Percentiles rank a stretch among this genome's conserved stretches.
Conservation (phyloP, 768 basidiomycete genomes). For the Termitomyces sp. region DNA sequence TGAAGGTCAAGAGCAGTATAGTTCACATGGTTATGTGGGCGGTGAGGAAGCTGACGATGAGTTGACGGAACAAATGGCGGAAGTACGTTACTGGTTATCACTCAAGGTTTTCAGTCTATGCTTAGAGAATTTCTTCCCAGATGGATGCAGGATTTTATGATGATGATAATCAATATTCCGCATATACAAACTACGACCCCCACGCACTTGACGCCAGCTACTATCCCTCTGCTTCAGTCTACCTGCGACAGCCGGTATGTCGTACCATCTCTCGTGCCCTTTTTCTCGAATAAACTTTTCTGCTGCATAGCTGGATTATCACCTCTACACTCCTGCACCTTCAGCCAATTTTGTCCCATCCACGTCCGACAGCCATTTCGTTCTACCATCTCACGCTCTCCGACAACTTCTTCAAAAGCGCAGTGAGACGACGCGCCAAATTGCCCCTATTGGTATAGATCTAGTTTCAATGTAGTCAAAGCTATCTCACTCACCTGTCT, state of each 20-base stretch:
- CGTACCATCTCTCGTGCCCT: background rate
- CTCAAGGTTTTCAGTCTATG: background rate
- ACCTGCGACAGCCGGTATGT: conserved; percentile 66
- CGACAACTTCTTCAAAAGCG: conserved; percentile 40
- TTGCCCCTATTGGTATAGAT: conserved; percentile 30
- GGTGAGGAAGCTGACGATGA: conserved; percentile 20
- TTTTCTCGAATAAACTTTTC: background rate
- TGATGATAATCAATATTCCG: conserved; percentile 23
- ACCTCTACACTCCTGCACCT: conserved; percentile 78
- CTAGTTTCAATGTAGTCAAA: background rate
- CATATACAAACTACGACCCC: conserved; percentile 32
- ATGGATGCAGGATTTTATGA: conserved; percentile 25
- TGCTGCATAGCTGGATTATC: conserved; percentile 73
- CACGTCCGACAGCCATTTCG: conserved; percentile 56
- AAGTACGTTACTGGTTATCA: conserved; percentile 12
- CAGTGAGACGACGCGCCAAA: conserved; percentile 65
- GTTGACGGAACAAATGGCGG: conserved; percentile 28
- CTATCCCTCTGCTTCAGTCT: conserved; percentile 39
- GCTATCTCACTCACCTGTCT: conserved; percentile 26
- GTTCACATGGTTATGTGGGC: conserved; percentile 19
- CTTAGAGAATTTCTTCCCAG: conserved; percentile 9
- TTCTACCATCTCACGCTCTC: conserved; percentile 42
- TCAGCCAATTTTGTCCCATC: conserved; percentile 48
- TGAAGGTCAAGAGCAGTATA: conserved; percentile 17
- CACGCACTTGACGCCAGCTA: conserved; percentile 32